These are phyloP conservation scores for Gonapodya prolifera DNA, from an alignment of 192 early-diverging fungal species.

Conservation along the genomic window DNA sequence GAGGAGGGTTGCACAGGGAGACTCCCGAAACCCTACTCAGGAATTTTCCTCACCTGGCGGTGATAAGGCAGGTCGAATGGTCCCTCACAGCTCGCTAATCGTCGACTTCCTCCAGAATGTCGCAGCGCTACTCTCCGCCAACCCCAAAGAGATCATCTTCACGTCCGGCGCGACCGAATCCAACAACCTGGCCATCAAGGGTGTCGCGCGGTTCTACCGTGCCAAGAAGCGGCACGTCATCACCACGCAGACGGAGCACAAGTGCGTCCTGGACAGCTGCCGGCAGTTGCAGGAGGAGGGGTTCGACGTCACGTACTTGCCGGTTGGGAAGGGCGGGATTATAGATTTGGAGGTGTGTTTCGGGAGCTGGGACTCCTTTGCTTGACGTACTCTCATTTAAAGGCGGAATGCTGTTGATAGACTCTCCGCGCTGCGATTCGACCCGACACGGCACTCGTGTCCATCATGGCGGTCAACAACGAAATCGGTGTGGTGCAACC, in stretches of 20 bases:
- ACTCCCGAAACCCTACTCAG: too few relatives aligned
- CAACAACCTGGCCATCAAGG: constrained; percentile 90
- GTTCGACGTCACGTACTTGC: constrained; percentile 89
- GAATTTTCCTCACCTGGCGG: too few relatives aligned
- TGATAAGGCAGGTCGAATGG: too few relatives aligned
- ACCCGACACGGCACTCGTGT: constrained; percentile 80
- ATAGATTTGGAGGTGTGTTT: constrained; percentile 54
- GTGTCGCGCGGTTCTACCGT: constrained; percentile 90
- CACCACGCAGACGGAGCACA: constrained; percentile 95
- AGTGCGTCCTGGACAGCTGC: constrained; percentile 95
- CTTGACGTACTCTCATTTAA: too few relatives aligned
- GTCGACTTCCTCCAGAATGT: too few relatives aligned
- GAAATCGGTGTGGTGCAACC: constrained; percentile 97
- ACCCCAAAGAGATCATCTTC: constrained; percentile 94
- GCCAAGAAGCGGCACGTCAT: constrained; percentile 91
- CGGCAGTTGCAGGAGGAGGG: constrained; percentile 89
- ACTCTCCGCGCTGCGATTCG: constrained; percentile 70
- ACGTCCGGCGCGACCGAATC: constrained; percentile 96
- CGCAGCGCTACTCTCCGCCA: constrained; percentile 74
- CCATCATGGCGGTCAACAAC: constrained; percentile 96
- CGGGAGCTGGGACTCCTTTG: not conserved
- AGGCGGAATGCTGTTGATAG: too few relatives aligned
- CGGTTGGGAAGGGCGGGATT: constrained; percentile 70
- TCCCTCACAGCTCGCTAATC: too few relatives aligned
- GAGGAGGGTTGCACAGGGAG: too few relatives aligned